Conservation (phyloP, 75 land plant genomes). For the Cunninghamia lanceolata region DNA sequence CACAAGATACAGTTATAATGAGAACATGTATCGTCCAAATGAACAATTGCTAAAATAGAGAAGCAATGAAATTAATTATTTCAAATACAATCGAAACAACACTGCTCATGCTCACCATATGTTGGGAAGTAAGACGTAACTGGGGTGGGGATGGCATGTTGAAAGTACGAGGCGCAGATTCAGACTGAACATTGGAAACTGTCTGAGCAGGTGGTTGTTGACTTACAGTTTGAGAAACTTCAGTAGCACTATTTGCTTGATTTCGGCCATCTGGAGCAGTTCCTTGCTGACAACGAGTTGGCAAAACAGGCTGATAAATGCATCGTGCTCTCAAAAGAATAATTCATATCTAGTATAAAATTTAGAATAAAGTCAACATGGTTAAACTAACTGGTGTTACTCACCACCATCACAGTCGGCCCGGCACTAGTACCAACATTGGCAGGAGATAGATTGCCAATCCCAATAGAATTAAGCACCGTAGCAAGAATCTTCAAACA, state of each 20-base stretch:
- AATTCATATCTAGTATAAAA: conserved; percentile 12
- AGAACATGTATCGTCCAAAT: background rate
- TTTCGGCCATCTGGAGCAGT: conserved; percentile 24
- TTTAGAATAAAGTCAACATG: background rate
- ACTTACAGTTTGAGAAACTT: conserved; percentile 18
- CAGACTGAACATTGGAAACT: conserved; percentile 19
- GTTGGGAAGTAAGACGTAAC: conserved; percentile 18
- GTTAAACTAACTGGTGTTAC: background rate
- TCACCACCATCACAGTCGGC: conserved; percentile 11
- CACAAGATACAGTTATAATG: background rate
- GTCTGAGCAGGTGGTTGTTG: conserved; percentile 25
- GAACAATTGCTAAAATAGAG: background rate
- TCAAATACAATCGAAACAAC: conserved; percentile 4
- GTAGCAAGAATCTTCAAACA: conserved; percentile 49
- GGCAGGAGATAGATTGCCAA: conserved; percentile 22
- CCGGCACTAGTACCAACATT: conserved; percentile 5
- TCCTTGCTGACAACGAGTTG: conserved; percentile 25
- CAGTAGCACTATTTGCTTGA: conserved; percentile 11
- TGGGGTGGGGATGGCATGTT: conserved; percentile 20
- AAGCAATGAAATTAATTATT: conserved; percentile 1
- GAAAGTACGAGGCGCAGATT: conserved; percentile 15
- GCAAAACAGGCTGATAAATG: conserved; percentile 16
- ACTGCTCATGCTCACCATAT: conserved; percentile 5
- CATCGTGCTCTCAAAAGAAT: conserved; percentile 7
- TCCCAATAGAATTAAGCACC: conserved; percentile 54